A percentile compares a stretch with the other conserved stretches of the same genome.
These are phyloP conservation scores for Epichloe coenophiala DNA, from an alignment of 2,329 filamentous ascomycete species.

Conservation along the genomic window DNA sequence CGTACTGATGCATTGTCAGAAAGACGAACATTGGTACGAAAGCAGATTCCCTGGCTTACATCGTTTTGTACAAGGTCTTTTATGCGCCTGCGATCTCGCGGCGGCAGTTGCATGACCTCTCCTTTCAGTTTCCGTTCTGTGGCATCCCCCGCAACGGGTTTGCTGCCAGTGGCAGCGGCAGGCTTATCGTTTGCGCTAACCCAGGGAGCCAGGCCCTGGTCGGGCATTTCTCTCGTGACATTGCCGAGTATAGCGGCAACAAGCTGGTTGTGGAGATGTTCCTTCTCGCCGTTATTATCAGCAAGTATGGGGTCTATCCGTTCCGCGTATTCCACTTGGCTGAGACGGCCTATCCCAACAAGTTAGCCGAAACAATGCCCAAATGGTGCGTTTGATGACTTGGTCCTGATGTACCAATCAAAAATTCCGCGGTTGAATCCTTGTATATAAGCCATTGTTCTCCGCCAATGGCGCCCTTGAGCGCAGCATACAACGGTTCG, in stretches of 20 bases:
- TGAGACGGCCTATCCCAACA: slow-evolving; percentile 39
- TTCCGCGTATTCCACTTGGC: slow-evolving; percentile 46
- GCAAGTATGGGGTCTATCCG: slow-evolving; percentile 46
- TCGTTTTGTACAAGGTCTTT: slow-evolving; percentile 52
- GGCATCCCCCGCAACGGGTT: slow-evolving; percentile 50
- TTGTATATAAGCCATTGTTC: slow-evolving; percentile 55
- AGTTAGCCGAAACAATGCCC: slow-evolving; percentile 14
- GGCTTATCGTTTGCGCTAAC: slow-evolving; percentile 61
- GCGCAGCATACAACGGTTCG: slow-evolving; percentile 48
- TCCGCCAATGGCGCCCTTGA: slow-evolving; percentile 44
- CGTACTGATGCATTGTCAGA: slow-evolving; percentile 27
- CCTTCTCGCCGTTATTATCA: slow-evolving; percentile 42
- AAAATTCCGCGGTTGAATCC: slow-evolving; percentile 46
- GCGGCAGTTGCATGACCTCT: slow-evolving; percentile 59
- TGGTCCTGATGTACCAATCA: slow-evolving; percentile 35
- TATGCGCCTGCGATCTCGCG: slow-evolving; percentile 49
- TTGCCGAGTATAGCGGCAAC: slow-evolving; percentile 54
- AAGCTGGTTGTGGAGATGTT: slow-evolving; percentile 55
- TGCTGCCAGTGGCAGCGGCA: slow-evolving; percentile 39
- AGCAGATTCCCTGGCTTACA: slow-evolving; percentile 19
- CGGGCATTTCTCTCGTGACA: slow-evolving; percentile 55
- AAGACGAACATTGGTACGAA: not conserved
- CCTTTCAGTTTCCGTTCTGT: slow-evolving; percentile 52
- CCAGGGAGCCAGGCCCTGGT: slow-evolving; percentile 54
- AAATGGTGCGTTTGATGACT: not conserved